Percentiles rank a stretch among this genome's conserved stretches.
Conservation (phyloP, 257 asterid genomes). For the Ophiorrhiza pumila region DNA sequence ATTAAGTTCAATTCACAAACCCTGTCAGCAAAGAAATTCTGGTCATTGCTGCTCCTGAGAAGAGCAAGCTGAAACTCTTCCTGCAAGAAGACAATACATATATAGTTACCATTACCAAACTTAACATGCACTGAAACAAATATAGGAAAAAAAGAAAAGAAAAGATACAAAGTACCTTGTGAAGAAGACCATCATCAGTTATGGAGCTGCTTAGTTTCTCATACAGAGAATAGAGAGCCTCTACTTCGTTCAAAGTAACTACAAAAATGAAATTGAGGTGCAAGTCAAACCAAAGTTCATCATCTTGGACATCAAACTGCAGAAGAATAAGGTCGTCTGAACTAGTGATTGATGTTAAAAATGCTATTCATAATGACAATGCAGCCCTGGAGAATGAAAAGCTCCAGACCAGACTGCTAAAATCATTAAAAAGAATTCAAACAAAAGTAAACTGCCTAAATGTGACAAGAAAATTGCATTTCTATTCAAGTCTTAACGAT, state of each 20-base stretch:
- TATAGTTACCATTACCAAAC: too few species aligned
- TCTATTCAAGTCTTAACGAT: too few species aligned
- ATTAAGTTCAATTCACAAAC: constrained; percentile 31
- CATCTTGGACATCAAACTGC: background rate
- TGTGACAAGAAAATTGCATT: too few species aligned
- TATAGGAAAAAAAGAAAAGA: background rate
- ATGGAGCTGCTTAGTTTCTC: constrained; percentile 61
- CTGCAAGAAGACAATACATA: constrained; percentile 35
- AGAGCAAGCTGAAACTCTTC: constrained; percentile 87
- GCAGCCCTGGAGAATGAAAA: background rate
- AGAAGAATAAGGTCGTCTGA: constrained; percentile 5
- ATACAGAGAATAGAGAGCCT: constrained; percentile 64
- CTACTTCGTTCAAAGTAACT: constrained; percentile 87
- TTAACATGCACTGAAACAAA: background rate
- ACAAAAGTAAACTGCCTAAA: too few species aligned
- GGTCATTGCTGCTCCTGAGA: constrained; percentile 47
- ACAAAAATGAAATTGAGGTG: constrained; percentile 22
- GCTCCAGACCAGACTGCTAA: too few species aligned
- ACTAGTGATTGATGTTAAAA: background rate
- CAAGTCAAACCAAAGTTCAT: background rate
- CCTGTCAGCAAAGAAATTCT: constrained; percentile 66
- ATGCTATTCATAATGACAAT: background rate
- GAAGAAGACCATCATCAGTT: constrained; percentile 65
- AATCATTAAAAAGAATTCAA: too few species aligned
- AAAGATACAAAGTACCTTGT: constrained; percentile 69